These are phyloP conservation scores for Sporothrix luriei DNA, from an alignment of 2,329 filamentous ascomycete genomes.

Conservation along the genomic window DNA sequence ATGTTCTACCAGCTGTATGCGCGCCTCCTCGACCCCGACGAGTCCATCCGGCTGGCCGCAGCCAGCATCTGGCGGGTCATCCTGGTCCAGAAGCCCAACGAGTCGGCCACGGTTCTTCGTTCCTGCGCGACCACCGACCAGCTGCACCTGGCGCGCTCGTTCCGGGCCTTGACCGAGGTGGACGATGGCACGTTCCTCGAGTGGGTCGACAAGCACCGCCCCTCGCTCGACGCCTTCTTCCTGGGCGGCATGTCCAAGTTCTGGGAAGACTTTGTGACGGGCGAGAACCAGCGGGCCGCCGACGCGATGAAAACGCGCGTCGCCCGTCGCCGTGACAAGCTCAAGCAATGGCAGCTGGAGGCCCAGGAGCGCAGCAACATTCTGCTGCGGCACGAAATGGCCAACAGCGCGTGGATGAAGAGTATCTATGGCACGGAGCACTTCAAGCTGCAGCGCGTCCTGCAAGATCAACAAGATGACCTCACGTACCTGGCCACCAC, in stretches of 20 bases:
- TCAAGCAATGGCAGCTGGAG: constrained; percentile 78
- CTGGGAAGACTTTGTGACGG: constrained; percentile 85
- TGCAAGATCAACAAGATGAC: constrained; percentile 94
- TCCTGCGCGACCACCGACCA: constrained; percentile 71
- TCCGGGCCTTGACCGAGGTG: constrained; percentile 80
- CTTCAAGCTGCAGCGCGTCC: constrained; percentile 81
- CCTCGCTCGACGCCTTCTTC: constrained; percentile 79
- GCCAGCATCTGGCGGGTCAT: constrained; percentile 89
- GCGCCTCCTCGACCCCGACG: constrained; percentile 73
- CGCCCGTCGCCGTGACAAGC: constrained; percentile 74
- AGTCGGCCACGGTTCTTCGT: constrained; percentile 72
- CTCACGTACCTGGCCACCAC: constrained; percentile 73
- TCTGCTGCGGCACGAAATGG: constrained; percentile 79
- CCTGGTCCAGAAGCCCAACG: constrained; percentile 87
- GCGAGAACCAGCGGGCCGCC: constrained; percentile 78
- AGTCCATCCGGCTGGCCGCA: constrained; percentile 70
- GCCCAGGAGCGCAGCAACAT: constrained; percentile 69
- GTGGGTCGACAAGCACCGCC: constrained; percentile 84
- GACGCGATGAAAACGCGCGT: constrained; percentile 73
- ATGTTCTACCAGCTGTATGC: constrained; percentile 93
- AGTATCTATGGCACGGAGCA: constrained; percentile 94
- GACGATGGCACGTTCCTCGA: constrained; percentile 85
- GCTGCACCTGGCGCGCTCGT: constrained; percentile 70
- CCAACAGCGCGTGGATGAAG: constrained; percentile 88
- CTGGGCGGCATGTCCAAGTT: constrained; percentile 75